phyloP scores from a whole-genome alignment of 176 grass and related monocot species.

The Hordeum marinum region DNA sequence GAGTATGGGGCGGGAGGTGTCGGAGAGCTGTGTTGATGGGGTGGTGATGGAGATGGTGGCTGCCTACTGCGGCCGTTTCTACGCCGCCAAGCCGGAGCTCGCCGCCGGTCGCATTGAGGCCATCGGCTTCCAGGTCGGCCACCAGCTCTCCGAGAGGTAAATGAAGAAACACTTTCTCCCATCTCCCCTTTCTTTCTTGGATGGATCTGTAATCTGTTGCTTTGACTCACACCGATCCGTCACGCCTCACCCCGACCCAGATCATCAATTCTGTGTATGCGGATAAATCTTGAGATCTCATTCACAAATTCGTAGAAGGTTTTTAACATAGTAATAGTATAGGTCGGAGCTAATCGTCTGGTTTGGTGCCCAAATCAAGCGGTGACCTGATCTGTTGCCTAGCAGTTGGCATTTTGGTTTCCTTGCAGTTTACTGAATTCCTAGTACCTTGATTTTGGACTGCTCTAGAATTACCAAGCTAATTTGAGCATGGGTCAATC shows the following conservation, averaged over 20 bases:
- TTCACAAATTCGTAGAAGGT: not conserved
- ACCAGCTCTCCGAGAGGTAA: slow-evolving; percentile 92
- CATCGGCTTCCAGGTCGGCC: slow-evolving; percentile 94
- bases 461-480: not conserved
- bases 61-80: slow-evolving; percentile 74
- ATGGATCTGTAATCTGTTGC: slow-evolving; percentile 3
- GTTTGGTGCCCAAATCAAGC: not conserved
- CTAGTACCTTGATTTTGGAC: not conserved
- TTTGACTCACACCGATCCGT: not conserved
- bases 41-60: slow-evolving; percentile 94
- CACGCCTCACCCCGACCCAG: not conserved
- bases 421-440: not conserved
- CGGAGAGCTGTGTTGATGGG: slow-evolving; percentile 82
- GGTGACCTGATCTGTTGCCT: not conserved
- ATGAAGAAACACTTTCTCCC: not conserved
- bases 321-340: not conserved
- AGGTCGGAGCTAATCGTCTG: not conserved
- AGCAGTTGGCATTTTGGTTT: not conserved
- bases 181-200: not conserved
- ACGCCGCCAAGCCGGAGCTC: slow-evolving; percentile 78
- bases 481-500: not conserved
- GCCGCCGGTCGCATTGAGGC: slow-evolving; percentile 93
- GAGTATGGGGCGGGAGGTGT: slow-evolving; percentile 73
- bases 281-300: not conserved
- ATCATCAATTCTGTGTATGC: not conserved